phyloP scores from a whole-genome alignment of 805 yeast genomes.

The Candida succiphila region DNA sequence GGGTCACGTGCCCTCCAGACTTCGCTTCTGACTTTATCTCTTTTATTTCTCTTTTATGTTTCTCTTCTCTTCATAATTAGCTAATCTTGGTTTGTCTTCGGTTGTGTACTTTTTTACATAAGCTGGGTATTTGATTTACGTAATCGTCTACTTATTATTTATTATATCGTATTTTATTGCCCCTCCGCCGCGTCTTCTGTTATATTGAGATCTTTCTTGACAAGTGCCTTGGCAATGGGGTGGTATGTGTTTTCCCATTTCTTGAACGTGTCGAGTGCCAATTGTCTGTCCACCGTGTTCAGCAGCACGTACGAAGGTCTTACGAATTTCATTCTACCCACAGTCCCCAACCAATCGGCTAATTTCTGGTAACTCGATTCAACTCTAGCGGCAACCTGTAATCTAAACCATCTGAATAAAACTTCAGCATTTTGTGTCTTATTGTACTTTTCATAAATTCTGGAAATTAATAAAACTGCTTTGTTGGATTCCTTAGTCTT shows the following conservation, averaged over 20 bases:
- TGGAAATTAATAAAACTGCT: conserved; percentile 22
- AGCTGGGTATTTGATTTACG: no score
- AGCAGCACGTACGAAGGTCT: conserved; percentile 74
- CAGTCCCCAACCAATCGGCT: conserved; percentile 82
- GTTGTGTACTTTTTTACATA: no score
- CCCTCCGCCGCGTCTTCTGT: no score
- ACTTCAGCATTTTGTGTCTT: conserved; percentile 71
- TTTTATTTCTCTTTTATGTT: no score
- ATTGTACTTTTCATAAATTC: conserved; percentile 28
- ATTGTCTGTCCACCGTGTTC: conserved; percentile 48
- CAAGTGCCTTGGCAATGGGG: conserved; percentile 76
- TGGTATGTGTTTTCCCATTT: conserved; percentile 57
- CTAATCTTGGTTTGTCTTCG: no score
- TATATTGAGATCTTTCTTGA: conserved; percentile 74
- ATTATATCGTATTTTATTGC: no score
- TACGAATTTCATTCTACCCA: conserved; percentile 91
- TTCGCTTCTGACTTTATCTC: no score
- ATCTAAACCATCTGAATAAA: conserved; percentile 63
- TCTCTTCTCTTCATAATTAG: no score
- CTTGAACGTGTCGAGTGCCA: conserved; percentile 59
- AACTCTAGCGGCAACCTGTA: conserved; percentile 49
- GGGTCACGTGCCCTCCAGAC: no score
- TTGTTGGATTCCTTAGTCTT: conserved; percentile 20
- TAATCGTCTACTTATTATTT: no score
- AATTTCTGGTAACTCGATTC: conserved; percentile 36